Conservation (phyloP, 768 basidiomycete species). For the Trametes punicea region DNA sequence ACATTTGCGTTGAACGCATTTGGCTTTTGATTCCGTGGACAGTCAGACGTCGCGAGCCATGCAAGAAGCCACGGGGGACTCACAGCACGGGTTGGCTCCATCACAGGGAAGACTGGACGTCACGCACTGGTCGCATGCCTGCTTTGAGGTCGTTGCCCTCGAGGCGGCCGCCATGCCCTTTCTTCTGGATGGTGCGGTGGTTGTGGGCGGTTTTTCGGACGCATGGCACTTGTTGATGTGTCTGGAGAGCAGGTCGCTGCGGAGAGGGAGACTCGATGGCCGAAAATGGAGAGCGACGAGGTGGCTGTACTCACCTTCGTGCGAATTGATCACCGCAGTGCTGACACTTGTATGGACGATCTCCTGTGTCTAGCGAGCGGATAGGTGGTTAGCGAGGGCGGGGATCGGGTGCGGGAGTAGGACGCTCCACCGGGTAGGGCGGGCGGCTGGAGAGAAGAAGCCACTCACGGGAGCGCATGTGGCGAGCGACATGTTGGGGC, state of each 20-base stretch:
- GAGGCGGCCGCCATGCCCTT: conserved; percentile 67
- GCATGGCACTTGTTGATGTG: conserved; percentile 89
- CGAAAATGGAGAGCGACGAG: not conserved
- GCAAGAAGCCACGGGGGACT: conserved; percentile 28
- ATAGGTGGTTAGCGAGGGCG: conserved; percentile 8
- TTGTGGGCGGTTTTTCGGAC: conserved; percentile 55
- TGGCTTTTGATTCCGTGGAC: conserved; percentile 42
- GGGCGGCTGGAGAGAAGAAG: conserved; percentile 13
- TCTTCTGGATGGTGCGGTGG: conserved; percentile 44
- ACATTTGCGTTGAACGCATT: conserved; percentile 67
- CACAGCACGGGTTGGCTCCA: conserved; percentile 75
- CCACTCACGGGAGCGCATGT: conserved; percentile 86
- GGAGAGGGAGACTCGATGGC: not conserved
- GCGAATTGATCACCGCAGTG: conserved; percentile 90
- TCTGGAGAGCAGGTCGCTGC: conserved; percentile 78
- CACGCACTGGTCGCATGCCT: conserved; percentile 84
- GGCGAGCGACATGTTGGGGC: conserved; percentile 85
- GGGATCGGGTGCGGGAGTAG: conserved; percentile 7
- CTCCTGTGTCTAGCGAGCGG: conserved; percentile 69
- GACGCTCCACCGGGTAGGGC: conserved; percentile 19
- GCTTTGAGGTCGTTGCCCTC: conserved; percentile 74
- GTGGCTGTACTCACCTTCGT: conserved; percentile 51
- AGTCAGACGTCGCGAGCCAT: not conserved
- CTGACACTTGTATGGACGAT: conserved; percentile 86
- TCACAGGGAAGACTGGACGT: conserved; percentile 73